Percentiles rank a stretch among this genome's conserved stretches.
phyloP scores from a whole-genome alignment of 2,329 filamentous ascomycete genomes.

The Fusarium duplospermum region DNA sequence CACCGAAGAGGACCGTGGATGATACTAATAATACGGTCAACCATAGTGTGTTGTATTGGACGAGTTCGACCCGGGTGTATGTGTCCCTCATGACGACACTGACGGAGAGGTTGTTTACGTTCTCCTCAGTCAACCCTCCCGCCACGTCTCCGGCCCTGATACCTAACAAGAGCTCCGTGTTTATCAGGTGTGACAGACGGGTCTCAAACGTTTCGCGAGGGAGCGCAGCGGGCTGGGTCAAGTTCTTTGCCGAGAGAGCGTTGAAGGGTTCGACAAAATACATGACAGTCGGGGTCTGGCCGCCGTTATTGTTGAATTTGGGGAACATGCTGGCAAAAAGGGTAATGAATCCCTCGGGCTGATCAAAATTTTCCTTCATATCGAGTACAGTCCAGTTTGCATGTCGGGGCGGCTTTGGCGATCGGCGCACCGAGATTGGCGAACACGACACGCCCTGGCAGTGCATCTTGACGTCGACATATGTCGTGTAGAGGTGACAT shows the following conservation, averaged over 20 bases:
- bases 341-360: background rate
- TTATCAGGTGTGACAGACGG: background rate
- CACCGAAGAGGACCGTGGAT: background rate
- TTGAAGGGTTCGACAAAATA: background rate
- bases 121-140: background rate
- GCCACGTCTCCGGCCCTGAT: background rate
- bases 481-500: background rate
- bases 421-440: background rate
- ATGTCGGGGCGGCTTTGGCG: background rate
- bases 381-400: background rate
- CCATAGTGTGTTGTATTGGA: background rate
- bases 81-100: background rate
- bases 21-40: background rate
- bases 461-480: background rate
- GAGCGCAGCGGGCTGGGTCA: background rate
- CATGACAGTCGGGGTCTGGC: background rate
- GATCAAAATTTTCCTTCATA: background rate
- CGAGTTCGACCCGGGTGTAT: fast-evolving
- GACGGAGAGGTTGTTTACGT: background rate
- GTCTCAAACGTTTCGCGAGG: background rate
- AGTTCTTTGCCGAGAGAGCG: background rate
- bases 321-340: background rate
- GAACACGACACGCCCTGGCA: background rate
- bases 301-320: background rate
- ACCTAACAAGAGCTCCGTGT: background rate